Base-by-base conservation (phyloP, 1,139 yeast genomes). In the Yamadazyma oceani region DNA sequence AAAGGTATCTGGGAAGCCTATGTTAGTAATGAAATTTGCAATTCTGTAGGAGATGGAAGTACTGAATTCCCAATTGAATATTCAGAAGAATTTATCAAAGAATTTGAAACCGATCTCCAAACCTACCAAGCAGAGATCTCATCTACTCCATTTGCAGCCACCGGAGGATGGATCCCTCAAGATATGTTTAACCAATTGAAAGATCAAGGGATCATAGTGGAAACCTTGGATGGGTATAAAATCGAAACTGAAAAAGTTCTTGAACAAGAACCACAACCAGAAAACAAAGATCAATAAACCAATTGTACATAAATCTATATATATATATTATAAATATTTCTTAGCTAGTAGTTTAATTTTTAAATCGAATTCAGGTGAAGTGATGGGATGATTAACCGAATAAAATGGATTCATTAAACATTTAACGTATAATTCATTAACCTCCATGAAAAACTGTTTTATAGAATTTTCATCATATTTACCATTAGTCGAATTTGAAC, bases 81-180 rank as follows among this genome's bases (percentile, higher is more conserved):
- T 57, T 60, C 78, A 26, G 76, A 74, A 24, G 78, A 71, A 35
- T 80, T 76, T 46, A 57, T 79, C 39, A 77, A 78, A 41, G 62
- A 69, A 35, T 85, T 83, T 54, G 79, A 78, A 40, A 55, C 65
- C 21, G 78, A 75, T 22, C 72, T 87, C 51, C 81, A 77, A 44
- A 76, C 71, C 31, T 84, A 87, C 65, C 92, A 86, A 58, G 65
- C 76, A 48, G 80, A 78, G 48, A 64, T 85, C 35, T 74, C 83
- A 26, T 70, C 80, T 6, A 76, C 81, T 39, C 97, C 97, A 33
- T 89, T 89, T 60, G 82, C 87, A 26, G 94, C 94, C 35, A 86
- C 97, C 26, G 85, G 87, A 41, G 96, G 96, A 5, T 90, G 97
- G 96, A 76, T 92, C 41, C 96, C 97, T 17, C 95, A 87, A 57